Evolutionary conservation across 176 grass and related monocot genomes (phyloP).

Genomic region (Hordeum marinum): DNA sequence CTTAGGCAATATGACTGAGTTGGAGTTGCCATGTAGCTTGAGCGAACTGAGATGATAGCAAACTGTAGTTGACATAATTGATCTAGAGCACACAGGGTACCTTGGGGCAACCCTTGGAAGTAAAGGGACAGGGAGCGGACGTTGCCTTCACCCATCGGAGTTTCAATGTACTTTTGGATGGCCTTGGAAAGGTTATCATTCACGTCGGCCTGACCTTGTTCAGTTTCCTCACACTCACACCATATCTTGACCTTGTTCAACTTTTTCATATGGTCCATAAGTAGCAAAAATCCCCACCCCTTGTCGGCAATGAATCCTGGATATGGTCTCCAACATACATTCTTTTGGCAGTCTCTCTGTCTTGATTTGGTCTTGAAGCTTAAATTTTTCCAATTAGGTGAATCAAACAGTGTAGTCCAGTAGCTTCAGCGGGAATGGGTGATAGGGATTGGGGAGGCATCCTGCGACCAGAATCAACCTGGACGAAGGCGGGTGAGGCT

Average conservation of each 20-base stretch:
- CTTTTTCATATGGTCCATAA: not conserved
- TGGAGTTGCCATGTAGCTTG: too few species aligned
- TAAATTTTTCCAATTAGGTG: constrained; percentile 13
- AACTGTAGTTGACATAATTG: too few species aligned
- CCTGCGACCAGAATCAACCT: too few species aligned
- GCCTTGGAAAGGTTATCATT: not conserved
- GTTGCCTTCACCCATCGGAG: not conserved
- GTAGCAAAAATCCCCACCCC: not conserved
- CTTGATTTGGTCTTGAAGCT: not conserved
- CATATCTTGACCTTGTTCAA: constrained; percentile 15
- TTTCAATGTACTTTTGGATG: not conserved
- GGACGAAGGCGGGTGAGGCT: too few species aligned
- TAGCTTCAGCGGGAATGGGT: too few species aligned
- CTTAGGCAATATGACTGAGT: too few species aligned
- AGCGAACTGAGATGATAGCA: too few species aligned
- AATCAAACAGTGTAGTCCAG: not conserved
- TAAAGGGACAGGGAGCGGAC: too few species aligned
- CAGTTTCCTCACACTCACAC: not conserved
- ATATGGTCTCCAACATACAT: not conserved
- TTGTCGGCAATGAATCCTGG: not conserved
- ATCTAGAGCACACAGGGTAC: too few species aligned
- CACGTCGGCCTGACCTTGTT: not conserved
- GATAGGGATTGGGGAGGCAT: too few species aligned
- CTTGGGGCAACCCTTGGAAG: too few species aligned
- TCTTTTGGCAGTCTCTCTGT: not conserved